Evolutionary conservation across 140 eudicot genomes (phyloP), one percentile per base, ranked within the genome.

Genomic region (Ambrosia hybrid): DNA sequence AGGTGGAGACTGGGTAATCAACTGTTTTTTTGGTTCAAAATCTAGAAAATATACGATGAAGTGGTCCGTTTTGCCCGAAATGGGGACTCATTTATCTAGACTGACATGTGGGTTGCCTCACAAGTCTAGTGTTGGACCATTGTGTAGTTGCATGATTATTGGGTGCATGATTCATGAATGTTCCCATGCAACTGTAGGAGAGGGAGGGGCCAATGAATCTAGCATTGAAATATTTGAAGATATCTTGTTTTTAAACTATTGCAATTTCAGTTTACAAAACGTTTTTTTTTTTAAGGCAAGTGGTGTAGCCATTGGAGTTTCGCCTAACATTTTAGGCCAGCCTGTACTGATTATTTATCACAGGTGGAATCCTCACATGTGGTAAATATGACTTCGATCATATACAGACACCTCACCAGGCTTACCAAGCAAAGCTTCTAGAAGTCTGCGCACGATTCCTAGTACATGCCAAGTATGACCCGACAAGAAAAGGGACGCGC

Each of bases 181-280:
- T 77, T 70, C 76, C 48, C 81, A 76, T 76, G 81, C 81, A 76
- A 76, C 81, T 70, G 66, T 70, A 52, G 30, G 65, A 12, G 52
- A 46, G 49, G 53, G 68, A 75, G 61, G 68, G 81, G 59, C 41
- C 76, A 70, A 70, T 58, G 81, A 51, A 77, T 77, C 76, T 69
- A 46, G 58, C 56, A 36, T 45, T 38, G 12, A 46, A 67, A 57
- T 41, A 5, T 41, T 30, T 46, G 10, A 21, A 41, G 21, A 67
- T 57, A 67, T 48, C 67, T 34, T 61, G 10, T 9, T 1, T 41
- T 41, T 43, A 9, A 57, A 66, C 48, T 33, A 33, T 73, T 73
- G 70, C 46, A 45, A 14, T 30, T 43, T 48, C 38, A 46, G 11
- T 13, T 34, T 14, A 26, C 45, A 7, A 34, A 10, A 33, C n/a